Evolutionary conservation across 2,329 filamentous ascomycete genomes (phyloP).

Genomic region (Fusarium sp.): DNA sequence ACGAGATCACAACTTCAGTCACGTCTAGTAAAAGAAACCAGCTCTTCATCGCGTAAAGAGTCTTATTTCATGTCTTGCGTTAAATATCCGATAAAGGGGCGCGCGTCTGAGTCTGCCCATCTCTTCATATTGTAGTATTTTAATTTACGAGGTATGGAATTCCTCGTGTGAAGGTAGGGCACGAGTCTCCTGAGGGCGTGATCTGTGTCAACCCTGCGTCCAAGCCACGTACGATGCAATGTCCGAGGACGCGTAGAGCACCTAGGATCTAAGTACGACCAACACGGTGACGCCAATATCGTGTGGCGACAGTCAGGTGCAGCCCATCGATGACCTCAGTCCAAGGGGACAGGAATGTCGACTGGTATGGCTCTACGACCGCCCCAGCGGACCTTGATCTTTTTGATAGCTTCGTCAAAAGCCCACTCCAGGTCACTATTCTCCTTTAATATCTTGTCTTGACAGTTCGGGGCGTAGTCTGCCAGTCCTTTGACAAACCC

Average conservation of each 20-base stretch:
- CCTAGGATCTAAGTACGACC: background rate
- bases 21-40: background rate
- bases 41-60: background rate
- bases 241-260: conserved; percentile 2
- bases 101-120: background rate
- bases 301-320: background rate
- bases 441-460: conserved; percentile 17
- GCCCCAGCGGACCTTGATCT: background rate
- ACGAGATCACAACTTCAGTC: background rate
- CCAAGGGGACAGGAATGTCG: conserved; percentile 20
- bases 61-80: background rate
- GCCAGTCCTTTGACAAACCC: conserved; percentile 10
- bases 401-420: conserved; percentile 1
- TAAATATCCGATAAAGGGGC: background rate
- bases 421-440: conserved; percentile 17
- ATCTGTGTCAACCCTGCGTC: conserved; percentile 13
- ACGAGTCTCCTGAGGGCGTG: conserved; percentile 15
- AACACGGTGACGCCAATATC: conserved; percentile 6
- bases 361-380: background rate
- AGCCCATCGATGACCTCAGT: conserved; percentile 20
- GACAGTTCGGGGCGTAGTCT: conserved; percentile 11
- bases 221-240: conserved; percentile 9
- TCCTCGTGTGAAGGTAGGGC: conserved; percentile 16
- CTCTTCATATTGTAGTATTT: background rate
- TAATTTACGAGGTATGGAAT: background rate